These are phyloP conservation scores for Azolla pinnata DNA, from an alignment of 75 land plant genomes.

Conservation along the genomic window DNA sequence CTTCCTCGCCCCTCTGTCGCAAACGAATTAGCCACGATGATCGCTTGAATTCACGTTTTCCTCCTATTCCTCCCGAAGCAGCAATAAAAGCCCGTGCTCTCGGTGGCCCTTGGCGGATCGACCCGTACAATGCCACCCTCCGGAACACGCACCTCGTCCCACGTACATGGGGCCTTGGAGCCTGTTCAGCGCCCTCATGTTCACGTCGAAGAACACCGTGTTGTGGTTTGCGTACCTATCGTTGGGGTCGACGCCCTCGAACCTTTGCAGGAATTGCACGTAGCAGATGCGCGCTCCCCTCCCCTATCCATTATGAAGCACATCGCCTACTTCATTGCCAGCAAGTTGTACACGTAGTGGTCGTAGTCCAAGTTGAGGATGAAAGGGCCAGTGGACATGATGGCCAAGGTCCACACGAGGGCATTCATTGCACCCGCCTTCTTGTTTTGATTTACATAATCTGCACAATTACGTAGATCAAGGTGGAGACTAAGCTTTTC, in stretches of 20 bases:
- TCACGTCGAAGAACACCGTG: constrained; percentile 57
- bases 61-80: too few species aligned
- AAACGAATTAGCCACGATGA: too few species aligned
- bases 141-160: constrained; percentile 49
- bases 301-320: constrained; percentile 63
- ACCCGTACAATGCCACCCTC: constrained; percentile 43
- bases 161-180: constrained; percentile 50
- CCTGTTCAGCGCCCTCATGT: constrained; percentile 64
- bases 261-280: constrained; percentile 52
- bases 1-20: too few species aligned
- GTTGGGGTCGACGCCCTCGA: constrained; percentile 55
- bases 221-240: constrained; percentile 70
- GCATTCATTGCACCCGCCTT: constrained; percentile 76
- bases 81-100: background rate
- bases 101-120: constrained; percentile 34
- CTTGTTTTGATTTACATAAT: constrained; percentile 62
- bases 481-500: background rate
- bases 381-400: constrained; percentile 59
- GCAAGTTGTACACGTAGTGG: constrained; percentile 52
- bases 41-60: too few species aligned
- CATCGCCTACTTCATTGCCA: constrained; percentile 44
- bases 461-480: too few species aligned
- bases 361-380: constrained; percentile 58
- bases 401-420: constrained; percentile 48
- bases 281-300: constrained; percentile 45